Conservation (phyloP, 441 rosid species). For the Erodium trifolium region DNA sequence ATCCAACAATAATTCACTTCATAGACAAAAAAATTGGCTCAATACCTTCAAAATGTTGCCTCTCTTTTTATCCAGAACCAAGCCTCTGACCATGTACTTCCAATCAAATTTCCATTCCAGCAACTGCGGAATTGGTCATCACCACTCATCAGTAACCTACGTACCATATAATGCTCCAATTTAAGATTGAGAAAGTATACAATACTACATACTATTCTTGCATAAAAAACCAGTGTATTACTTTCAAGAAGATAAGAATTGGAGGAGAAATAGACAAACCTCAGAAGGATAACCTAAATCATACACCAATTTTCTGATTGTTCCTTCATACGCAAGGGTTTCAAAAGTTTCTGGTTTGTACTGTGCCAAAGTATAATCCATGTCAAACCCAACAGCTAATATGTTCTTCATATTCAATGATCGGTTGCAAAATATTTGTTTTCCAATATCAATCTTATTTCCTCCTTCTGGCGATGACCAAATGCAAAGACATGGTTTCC, state of each 20-base stretch:
- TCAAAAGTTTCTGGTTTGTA: slow-evolving; percentile 94
- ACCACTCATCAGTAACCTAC: background rate
- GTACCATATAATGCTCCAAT: too few species aligned
- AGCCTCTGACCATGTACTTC: slow-evolving; percentile 95
- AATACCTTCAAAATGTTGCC: slow-evolving; percentile 93
- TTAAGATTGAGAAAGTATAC: too few species aligned
- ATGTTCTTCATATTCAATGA: slow-evolving; percentile 88
- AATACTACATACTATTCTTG: too few species aligned
- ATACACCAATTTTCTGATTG: slow-evolving; percentile 72
- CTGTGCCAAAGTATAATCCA: slow-evolving; percentile 98
- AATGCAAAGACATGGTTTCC: slow-evolving; percentile 27
- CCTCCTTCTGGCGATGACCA: slow-evolving; percentile 77
- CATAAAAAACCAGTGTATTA: background rate
- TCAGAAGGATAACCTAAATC: slow-evolving; percentile 82
- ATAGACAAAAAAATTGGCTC: background rate
- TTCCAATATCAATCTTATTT: slow-evolving; percentile 46
- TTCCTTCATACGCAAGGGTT: slow-evolving; percentile 90
- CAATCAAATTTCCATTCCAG: slow-evolving; percentile 81
- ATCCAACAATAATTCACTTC: background rate
- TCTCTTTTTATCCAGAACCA: slow-evolving; percentile 94
- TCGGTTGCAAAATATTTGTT: slow-evolving; percentile 89
- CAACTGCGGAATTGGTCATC: slow-evolving; percentile 40
- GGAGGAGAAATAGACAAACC: slow-evolving; percentile 42
- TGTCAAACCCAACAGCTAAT: slow-evolving; percentile 94
- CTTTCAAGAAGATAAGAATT: background rate